phyloP scores from a whole-genome alignment of 2,329 filamentous ascomycete species.

The Cordyceps militaris region DNA sequence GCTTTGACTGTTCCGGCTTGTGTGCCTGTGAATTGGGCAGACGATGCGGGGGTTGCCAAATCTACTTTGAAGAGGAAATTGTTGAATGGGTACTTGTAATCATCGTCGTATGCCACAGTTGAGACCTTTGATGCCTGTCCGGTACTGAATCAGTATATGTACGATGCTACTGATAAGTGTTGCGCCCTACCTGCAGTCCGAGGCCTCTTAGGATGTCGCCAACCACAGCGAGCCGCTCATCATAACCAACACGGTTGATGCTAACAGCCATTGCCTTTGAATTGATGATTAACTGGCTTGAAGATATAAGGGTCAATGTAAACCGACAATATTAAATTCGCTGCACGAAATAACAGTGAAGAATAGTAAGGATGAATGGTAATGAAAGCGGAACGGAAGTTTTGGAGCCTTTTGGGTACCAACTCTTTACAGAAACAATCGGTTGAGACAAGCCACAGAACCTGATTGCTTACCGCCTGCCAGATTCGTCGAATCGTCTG shows the following conservation, averaged over 20 bases:
- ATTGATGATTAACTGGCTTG: too few relatives aligned
- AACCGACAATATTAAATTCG: too few relatives aligned
- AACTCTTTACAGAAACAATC: too few relatives aligned
- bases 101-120: neutral
- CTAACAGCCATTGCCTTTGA: too few relatives aligned
- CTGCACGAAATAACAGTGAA: too few relatives aligned
- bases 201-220: neutral
- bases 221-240: neutral
- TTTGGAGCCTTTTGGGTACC: too few relatives aligned
- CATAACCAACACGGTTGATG: neutral
- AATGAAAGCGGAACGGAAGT: too few relatives aligned
- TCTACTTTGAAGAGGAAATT: conserved; percentile 19
- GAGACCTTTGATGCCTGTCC: neutral
- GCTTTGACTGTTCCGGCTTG: conserved; percentile 5
- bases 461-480: too few relatives aligned
- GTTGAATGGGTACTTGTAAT: conserved; percentile 7
- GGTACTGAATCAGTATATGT: neutral
- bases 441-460: too few relatives aligned
- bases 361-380: too few relatives aligned
- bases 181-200: neutral
- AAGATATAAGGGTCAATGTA: too few relatives aligned
- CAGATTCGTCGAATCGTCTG: too few relatives aligned
- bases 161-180: neutral
- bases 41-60: conserved; percentile 4
- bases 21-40: neutral